These are phyloP conservation scores for Linum trigynum DNA, from an alignment of 345 rosid species.

Conservation along the genomic window DNA sequence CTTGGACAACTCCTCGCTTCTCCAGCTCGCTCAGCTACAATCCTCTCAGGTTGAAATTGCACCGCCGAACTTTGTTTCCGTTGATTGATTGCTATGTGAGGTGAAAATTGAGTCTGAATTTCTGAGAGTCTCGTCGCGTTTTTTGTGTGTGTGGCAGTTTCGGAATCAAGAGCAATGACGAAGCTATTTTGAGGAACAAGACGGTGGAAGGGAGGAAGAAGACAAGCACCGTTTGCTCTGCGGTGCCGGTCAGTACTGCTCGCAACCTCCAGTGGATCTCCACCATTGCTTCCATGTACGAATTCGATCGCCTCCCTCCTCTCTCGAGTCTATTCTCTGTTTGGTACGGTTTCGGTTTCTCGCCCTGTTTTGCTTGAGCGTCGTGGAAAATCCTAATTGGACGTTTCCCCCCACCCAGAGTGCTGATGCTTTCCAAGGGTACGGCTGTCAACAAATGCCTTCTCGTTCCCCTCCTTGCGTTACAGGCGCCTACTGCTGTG, in stretches of 20 bases:
- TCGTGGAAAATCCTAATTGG: not conserved
- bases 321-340: not conserved
- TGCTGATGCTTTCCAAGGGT: slow-evolving; percentile 60
- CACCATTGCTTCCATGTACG: slow-evolving; percentile 56
- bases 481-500: slow-evolving; percentile 58
- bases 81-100: not conserved
- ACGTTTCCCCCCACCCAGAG: slow-evolving; percentile 25
- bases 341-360: not conserved
- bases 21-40: slow-evolving; percentile 34
- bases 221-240: slow-evolving; percentile 49
- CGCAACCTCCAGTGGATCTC: slow-evolving; percentile 72
- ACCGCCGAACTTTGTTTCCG: not conserved
- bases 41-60: slow-evolving; percentile 43
- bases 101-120: not conserved
- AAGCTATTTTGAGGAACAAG: slow-evolving; percentile 18
- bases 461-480: slow-evolving; percentile 67
- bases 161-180: slow-evolving; percentile 19
- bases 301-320: not conserved
- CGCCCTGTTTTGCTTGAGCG: not conserved
- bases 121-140: not conserved
- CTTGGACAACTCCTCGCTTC: slow-evolving; percentile 4
- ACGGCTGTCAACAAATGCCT: slow-evolving; percentile 65
- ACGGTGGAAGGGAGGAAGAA: slow-evolving; percentile 31
- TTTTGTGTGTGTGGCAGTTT: slow-evolving; percentile 23
- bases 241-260: slow-evolving; percentile 36